Base-by-base conservation (phyloP, 768 basidiomycete genomes). In the Suillus ampliporus region DNA sequence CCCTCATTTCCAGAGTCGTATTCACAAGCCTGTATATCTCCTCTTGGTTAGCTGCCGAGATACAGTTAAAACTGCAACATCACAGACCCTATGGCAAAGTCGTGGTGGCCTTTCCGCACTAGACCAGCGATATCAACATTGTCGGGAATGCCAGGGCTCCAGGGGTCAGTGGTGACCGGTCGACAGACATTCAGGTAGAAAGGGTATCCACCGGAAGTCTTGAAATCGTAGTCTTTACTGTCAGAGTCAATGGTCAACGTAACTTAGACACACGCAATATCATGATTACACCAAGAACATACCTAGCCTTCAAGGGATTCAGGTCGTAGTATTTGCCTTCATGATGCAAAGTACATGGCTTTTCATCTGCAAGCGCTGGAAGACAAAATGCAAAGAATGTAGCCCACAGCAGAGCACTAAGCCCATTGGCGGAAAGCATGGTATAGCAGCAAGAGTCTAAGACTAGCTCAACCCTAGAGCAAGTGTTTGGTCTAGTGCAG, bases 61-160 rank as follows among this genome's bases (percentile, higher is more conserved):
- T 38, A 10, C 11, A 38, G 17, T 38, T 28, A 26, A 5, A n/a
- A 31, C 10, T 26, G 15, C 19, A 31, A 56, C 15, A 40, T 21
- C 14, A 62, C 80, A 57, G 66, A 90, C 91, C 92, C 92, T 40
- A 93, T 82, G 8, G 86, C 85, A 74, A 92, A 88, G 72, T 91
- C 88, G 0, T 89, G 84, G 62, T 84, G 89, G 52, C 76, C 84
- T 54, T 80, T 81, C 44, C 85, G 83, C 43, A 88, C 81, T 63
- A 90, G 84, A 1, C 83, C 91, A 5, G 80, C 91, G 21, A 92
- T 82, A 46, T 88, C 80, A 19, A 77, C 79, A 17, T 80, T 73
- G 4, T 83, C 76, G 23, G 84, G 79, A 38, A 86, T 80, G 43
- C 84, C 82, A 9, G 84, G 72, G 31, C 84, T 82, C 83, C 87